phyloP scores from a whole-genome alignment of 164 flowering plant genomes.

The Cinnamomum chago region DNA sequence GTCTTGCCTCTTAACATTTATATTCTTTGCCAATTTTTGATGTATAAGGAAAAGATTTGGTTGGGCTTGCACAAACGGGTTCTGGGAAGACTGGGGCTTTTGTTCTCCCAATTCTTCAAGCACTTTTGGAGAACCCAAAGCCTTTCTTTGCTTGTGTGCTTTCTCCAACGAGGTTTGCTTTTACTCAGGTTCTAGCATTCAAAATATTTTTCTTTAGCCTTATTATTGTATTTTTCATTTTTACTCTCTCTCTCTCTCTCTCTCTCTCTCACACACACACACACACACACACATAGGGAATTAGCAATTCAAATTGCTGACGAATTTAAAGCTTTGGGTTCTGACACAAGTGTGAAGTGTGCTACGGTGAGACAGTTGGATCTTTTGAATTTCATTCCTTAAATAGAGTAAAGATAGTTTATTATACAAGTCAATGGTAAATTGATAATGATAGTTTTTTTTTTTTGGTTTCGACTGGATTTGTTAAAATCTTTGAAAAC shows the following conservation, averaged over 20 bases:
- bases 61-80: slow-evolving; percentile 89
- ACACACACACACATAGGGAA: slow-evolving; percentile 44
- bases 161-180: slow-evolving; percentile 70
- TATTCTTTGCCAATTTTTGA: no score
- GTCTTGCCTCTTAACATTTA: no score
- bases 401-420: no score
- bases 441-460: no score
- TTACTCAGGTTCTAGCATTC: neutral
- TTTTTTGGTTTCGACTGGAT: no score
- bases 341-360: slow-evolving; percentile 63
- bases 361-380: slow-evolving; percentile 57
- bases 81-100: slow-evolving; percentile 97
- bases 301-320: slow-evolving; percentile 94
- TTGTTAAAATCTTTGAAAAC: no score
- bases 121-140: slow-evolving; percentile 46
- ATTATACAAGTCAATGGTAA: no score
- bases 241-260: neutral
- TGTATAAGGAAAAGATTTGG: slow-evolving; percentile 61
- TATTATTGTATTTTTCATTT: neutral
- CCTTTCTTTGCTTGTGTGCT: slow-evolving; percentile 81
- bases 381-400: no score
- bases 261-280: no score
- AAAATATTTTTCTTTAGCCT: no score
- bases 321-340: slow-evolving; percentile 86
- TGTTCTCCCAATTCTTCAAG: slow-evolving; percentile 78